phyloP scores from a whole-genome alignment of 2,329 filamentous ascomycete genomes.

The Rosellinia necatrix region DNA sequence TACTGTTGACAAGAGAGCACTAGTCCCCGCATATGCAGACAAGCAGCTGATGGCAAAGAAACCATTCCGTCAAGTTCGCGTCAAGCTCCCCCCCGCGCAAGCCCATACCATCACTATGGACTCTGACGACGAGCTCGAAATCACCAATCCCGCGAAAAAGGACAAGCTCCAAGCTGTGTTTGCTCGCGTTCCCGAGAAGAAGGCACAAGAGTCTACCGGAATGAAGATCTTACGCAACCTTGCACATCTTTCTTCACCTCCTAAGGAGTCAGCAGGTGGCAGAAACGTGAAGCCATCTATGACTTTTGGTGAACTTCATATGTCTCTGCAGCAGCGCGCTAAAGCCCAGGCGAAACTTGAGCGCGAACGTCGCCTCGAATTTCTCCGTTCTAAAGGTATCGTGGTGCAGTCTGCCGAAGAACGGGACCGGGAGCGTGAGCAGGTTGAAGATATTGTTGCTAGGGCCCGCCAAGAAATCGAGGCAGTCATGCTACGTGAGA shows the following conservation, averaged over 20 bases:
- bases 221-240: slow-evolving; percentile 73
- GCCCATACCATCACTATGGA: slow-evolving; percentile 48
- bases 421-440: slow-evolving; percentile 76
- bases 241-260: slow-evolving; percentile 71
- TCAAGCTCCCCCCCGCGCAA: slow-evolving; percentile 51
- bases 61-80: slow-evolving; percentile 54
- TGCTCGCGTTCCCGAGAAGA: slow-evolving; percentile 67
- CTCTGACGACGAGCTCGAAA: slow-evolving; percentile 68
- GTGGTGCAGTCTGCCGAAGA: slow-evolving; percentile 85
- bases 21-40: slow-evolving; percentile 34
- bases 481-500: slow-evolving; percentile 78
- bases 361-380: slow-evolving; percentile 75
- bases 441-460: slow-evolving; percentile 86
- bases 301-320: slow-evolving; percentile 71
- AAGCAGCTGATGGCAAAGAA: slow-evolving; percentile 36
- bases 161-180: slow-evolving; percentile 68
- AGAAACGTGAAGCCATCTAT: slow-evolving; percentile 60
- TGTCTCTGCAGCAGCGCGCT: slow-evolving; percentile 70
- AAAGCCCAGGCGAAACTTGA: slow-evolving; percentile 80
- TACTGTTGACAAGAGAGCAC: slow-evolving; percentile 39
- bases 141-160: slow-evolving; percentile 53
- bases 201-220: slow-evolving; percentile 65
- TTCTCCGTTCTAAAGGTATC: slow-evolving; percentile 79
- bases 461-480: slow-evolving; percentile 81
- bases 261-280: slow-evolving; percentile 52